A percentile compares a stretch with the other conserved stretches of the same genome.
phyloP scores from a whole-genome alignment of 1,284 basidiomycete species.

The Microbotryum silenes-acaulis region DNA sequence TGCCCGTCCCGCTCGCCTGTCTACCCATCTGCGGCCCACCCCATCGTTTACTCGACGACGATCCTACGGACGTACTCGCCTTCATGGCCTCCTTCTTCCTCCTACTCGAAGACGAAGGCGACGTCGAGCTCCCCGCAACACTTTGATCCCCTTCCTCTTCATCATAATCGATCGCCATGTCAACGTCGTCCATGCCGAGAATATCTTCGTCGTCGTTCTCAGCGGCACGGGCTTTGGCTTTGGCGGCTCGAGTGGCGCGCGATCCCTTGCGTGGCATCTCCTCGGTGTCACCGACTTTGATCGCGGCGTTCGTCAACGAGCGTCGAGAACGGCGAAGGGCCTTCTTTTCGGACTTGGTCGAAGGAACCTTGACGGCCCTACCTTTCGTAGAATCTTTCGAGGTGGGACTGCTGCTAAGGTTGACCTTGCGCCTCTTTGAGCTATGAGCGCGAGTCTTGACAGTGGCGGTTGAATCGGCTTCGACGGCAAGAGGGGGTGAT shows the following conservation, averaged over 20 bases:
- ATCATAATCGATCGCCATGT: conserved; percentile 8
- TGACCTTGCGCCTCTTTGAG: conserved; percentile 23
- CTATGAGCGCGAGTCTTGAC: not conserved
- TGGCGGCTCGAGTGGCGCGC: conserved; percentile 13
- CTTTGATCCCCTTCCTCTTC: not conserved
- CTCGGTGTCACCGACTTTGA: not conserved
- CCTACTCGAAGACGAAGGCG: no score
- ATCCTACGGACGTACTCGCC: not conserved
- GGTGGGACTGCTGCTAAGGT: not conserved
- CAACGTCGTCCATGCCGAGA: conserved; percentile 2
- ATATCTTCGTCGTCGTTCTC: conserved; percentile 8
- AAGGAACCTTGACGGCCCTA: conserved; percentile 3
- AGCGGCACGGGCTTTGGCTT: conserved; percentile 11
- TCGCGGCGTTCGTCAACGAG: not conserved
- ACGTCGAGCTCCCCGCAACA: no score
- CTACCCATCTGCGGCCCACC: not conserved
- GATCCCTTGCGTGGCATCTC: conserved; percentile 30
- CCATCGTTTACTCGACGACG: not conserved
- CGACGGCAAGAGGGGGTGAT: conserved; percentile 19
- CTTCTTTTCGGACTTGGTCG: conserved; percentile 3
- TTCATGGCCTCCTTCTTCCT: not conserved
- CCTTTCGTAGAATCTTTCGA: not conserved
- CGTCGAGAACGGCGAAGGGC: not conserved
- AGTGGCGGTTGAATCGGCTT: not conserved
- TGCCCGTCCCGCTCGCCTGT: not conserved